Evolutionary conservation across 2,329 filamentous ascomycete species (phyloP).

Genomic region (Myriosclerotinia scirpicola): DNA sequence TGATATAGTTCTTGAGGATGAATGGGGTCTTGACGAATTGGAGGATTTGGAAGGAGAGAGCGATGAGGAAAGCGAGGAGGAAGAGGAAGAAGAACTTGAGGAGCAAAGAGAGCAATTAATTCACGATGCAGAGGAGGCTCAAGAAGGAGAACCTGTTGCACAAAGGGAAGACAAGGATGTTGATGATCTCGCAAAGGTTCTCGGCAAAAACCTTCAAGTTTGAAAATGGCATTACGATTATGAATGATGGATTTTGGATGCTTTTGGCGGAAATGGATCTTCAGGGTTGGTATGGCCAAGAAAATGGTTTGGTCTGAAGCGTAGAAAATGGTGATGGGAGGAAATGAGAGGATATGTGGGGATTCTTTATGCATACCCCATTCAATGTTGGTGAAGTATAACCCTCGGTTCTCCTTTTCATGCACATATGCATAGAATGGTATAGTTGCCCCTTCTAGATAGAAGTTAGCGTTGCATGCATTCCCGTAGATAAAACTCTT

Average conservation of each 20-base stretch:
- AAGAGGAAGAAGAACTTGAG: constrained; percentile 58
- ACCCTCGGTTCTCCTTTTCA: constrained; percentile 1
- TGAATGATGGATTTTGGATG: constrained; percentile 19
- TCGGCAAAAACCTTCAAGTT: constrained; percentile 43
- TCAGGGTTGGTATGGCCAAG: constrained; percentile 1
- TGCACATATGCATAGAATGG: constrained; percentile 14
- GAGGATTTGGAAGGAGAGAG: constrained; percentile 77
- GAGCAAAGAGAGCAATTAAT: constrained; percentile 68
- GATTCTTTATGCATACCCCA: neutral
- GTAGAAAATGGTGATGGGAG: neutral
- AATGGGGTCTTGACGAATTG: constrained; percentile 82
- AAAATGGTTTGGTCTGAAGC: neutral
- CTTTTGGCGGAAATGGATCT: constrained; percentile 11
- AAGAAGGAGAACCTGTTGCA: constrained; percentile 66
- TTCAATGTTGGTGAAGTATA: constrained; percentile 3
- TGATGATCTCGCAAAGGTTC: constrained; percentile 72
- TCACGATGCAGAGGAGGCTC: constrained; percentile 68
- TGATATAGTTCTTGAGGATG: constrained; percentile 68
- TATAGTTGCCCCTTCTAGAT: constrained; percentile 6
- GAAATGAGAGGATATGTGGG: neutral
- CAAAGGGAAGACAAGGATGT: constrained; percentile 74
- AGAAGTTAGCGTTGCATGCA: constrained; percentile 2
- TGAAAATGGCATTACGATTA: constrained; percentile 10
- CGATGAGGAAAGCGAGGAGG: constrained; percentile 67
- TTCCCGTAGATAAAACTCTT: constrained; percentile 6